These are phyloP conservation scores for Candida labiduridarum DNA, from an alignment of 1,139 yeast species.

Conservation along the genomic window DNA sequence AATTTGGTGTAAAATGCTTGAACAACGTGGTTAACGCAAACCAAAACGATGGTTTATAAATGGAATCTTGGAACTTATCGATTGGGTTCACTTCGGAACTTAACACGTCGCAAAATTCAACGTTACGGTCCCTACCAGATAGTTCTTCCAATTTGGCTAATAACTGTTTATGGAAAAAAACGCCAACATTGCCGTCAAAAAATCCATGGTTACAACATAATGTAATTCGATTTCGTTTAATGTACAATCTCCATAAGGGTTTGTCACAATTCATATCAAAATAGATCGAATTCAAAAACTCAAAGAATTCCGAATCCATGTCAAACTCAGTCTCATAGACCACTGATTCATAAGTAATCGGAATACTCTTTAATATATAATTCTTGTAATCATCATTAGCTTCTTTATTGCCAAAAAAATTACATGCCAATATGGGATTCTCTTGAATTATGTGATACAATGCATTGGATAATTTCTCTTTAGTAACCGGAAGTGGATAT, in stretches of 20 bases:
- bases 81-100: slow-evolving; percentile 9
- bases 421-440: slow-evolving; percentile 25
- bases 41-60: slow-evolving; percentile 17
- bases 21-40: slow-evolving; percentile 8
- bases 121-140: not conserved
- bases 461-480: slow-evolving; percentile 26
- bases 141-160: slow-evolving; percentile 12
- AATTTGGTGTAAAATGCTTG: slow-evolving; percentile 12
- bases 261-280: slow-evolving; percentile 19
- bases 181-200: slow-evolving; percentile 39
- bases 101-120: slow-evolving; percentile 5
- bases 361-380: slow-evolving; percentile 22
- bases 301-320: slow-evolving; percentile 20
- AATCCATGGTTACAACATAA: slow-evolving; percentile 35
- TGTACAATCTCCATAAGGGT: slow-evolving; percentile 36
- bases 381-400: slow-evolving; percentile 16
- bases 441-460: slow-evolving; percentile 22
- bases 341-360: slow-evolving; percentile 28
- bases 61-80: slow-evolving; percentile 8
- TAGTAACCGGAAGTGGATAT: slow-evolving; percentile 22
- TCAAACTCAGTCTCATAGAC: slow-evolving; percentile 18
- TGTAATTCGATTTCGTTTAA: slow-evolving; percentile 24
- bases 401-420: slow-evolving; percentile 20
- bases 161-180: slow-evolving; percentile 34
- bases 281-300: slow-evolving; percentile 18